Conservation (phyloP, 805 yeast species). For the Scheffersomyces amazonensis region DNA sequence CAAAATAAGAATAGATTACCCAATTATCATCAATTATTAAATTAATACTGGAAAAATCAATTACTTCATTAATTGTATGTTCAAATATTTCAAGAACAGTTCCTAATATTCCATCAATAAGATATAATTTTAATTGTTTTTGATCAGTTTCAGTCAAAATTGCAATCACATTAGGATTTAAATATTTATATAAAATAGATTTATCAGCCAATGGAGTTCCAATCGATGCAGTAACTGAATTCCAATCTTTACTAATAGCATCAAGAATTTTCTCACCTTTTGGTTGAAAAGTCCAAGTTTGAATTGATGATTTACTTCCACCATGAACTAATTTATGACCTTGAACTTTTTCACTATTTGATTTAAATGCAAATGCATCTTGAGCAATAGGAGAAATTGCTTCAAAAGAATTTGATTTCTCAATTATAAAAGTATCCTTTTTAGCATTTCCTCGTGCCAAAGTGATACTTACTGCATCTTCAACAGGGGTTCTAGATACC, state of each 20-base stretch:
- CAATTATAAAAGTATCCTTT: background rate
- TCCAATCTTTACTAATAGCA: slow-evolving; percentile 17
- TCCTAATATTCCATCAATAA: slow-evolving; percentile 74
- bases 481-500: background rate
- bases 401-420: background rate
- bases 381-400: background rate
- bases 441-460: background rate
- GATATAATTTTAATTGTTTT: slow-evolving; percentile 38
- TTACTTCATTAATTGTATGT: slow-evolving; percentile 35
- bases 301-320: slow-evolving; percentile 11
- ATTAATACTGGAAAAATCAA: slow-evolving; percentile 40
- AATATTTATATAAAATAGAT: slow-evolving; percentile 77
- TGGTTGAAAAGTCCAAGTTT: slow-evolving; percentile 28
- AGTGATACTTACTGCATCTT: too few relatives aligned
- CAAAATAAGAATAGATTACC: slow-evolving; percentile 66
- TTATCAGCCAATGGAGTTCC: slow-evolving; percentile 71
- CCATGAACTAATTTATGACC: slow-evolving; percentile 17
- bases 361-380: slow-evolving; percentile 2
- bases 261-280: slow-evolving; percentile 12
- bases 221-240: slow-evolving; percentile 41
- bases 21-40: slow-evolving; percentile 79
- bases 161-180: slow-evolving; percentile 65
- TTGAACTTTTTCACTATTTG: slow-evolving; percentile 8
- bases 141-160: slow-evolving; percentile 35
- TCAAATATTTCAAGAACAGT: slow-evolving; percentile 47